phyloP scores from a whole-genome alignment of 1,284 basidiomycete genomes.

The Boletellus deceptivus region DNA sequence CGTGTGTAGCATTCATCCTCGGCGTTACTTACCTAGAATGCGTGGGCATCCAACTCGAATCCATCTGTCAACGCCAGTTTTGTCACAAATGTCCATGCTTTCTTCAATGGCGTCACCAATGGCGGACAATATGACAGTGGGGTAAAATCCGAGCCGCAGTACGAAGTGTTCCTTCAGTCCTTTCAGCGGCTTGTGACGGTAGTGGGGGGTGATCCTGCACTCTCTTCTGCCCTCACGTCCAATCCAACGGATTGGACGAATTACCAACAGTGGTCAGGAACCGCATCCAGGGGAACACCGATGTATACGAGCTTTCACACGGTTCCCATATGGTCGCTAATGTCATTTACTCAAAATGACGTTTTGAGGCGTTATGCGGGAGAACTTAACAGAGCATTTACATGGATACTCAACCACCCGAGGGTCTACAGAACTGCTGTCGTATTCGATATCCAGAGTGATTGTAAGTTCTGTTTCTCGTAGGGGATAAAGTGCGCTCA shows the following conservation, averaged over 20 bases:
- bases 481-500: too few relatives aligned
- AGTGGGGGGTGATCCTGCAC: background rate
- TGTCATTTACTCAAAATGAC: too few relatives aligned
- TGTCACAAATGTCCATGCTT: background rate
- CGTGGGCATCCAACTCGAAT: background rate
- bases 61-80: background rate
- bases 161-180: background rate
- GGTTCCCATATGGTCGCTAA: too few relatives aligned
- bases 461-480: too few relatives aligned
- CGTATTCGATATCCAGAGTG: too few relatives aligned
- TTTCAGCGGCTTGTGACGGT: background rate
- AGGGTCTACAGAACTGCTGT: too few relatives aligned
- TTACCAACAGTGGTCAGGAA: too few relatives aligned
- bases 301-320: too few relatives aligned
- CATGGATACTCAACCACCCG: too few relatives aligned
- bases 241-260: background rate
- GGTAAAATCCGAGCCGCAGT: background rate
- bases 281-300: too few relatives aligned
- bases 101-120: background rate
- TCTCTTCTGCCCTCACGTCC: background rate
- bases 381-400: too few relatives aligned
- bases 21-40: background rate
- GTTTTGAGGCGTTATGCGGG: too few relatives aligned
- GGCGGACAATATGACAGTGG: background rate
- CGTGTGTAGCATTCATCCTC: background rate